Conservation (phyloP, 2,329 filamentous ascomycete species). For the Lachnellula arida region DNA sequence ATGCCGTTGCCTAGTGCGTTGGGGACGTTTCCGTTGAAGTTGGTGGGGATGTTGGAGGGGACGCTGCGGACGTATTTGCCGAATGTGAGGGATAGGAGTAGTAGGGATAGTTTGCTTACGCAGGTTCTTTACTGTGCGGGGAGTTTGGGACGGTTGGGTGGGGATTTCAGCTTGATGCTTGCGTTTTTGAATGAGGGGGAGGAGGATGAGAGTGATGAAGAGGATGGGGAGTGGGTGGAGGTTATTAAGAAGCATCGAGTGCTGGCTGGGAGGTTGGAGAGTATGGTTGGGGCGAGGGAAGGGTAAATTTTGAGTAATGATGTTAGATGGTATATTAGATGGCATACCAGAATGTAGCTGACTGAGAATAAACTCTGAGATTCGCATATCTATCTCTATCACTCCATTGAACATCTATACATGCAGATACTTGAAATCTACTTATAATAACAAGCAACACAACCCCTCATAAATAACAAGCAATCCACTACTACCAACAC, state of each 20-base stretch:
- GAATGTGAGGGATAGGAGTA: slow-evolving; percentile 72
- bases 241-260: slow-evolving; percentile 84
- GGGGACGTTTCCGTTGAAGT: slow-evolving; percentile 76
- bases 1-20: slow-evolving; percentile 68
- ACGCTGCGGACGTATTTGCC: slow-evolving; percentile 74
- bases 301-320: slow-evolving; percentile 1
- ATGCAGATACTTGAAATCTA: neutral
- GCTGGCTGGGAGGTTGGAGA: slow-evolving; percentile 73
- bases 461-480: no score
- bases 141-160: slow-evolving; percentile 82
- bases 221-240: slow-evolving; percentile 70
- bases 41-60: slow-evolving; percentile 75
- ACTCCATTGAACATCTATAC: no score
- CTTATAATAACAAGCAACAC: no score
- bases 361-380: neutral
- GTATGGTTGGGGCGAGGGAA: slow-evolving; percentile 48
- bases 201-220: slow-evolving; percentile 35
- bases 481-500: no score
- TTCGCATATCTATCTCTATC: neutral
- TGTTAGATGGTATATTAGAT: neutral
- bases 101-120: slow-evolving; percentile 81
- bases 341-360: neutral
- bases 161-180: slow-evolving; percentile 87
- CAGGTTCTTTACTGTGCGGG: slow-evolving; percentile 92
- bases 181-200: slow-evolving; percentile 46